Evolutionary conservation across 768 basidiomycete genomes (phyloP), one percentile per base, ranked within the genome.

Genomic region (Boletus patriciae): DNA sequence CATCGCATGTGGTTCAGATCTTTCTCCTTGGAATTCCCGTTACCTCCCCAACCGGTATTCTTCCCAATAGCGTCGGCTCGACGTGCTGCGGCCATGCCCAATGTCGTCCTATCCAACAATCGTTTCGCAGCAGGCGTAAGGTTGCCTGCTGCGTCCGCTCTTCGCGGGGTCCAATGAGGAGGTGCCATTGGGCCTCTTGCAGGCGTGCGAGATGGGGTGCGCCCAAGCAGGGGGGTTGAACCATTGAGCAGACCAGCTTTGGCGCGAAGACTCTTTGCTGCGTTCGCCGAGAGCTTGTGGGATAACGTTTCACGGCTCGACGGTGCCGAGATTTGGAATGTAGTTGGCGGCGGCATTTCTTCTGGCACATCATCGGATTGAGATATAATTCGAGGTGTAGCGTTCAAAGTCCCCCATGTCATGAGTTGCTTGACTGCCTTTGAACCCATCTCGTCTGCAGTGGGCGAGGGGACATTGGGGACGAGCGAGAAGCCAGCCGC

Each of bases 341-440:
- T 86, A 46, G 73, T 78, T 6, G 82, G 77, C 16, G 77, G 72
- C 9, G 46, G 75, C 61, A 62, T 65, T 74, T 62, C 67, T 52
- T 80, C 80, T 3, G 74, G 69, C 5, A 80, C 75, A 62, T 88
- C 82, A 36, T 85, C 81, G 11, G 80, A 74, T 63, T 81, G 77
- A 12, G 85, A 84, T 61, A 98, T 81, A 6, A 97, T 81, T 51
- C 96, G 87, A 4, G 97, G 97, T 10, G 97, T 98, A 16, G 91
- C 88, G 61, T 87, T 85, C 23, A 98, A 78, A 13, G 93, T 94
- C 2, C 97, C 97, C 94, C 93, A 95, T 13, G 97, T 99, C 89
- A 98, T 94, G 16, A 99, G 82, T 62, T 98, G 88, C 66, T 94
- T 93, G 50, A 98, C 80, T 1, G 92, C 90, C 6, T 79, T 76